A percentile compares a stretch with the other conserved stretches of the same genome.
These are phyloP conservation scores for Liquidambar formosana DNA, from an alignment of 164 flowering plant species.

Conservation along the genomic window DNA sequence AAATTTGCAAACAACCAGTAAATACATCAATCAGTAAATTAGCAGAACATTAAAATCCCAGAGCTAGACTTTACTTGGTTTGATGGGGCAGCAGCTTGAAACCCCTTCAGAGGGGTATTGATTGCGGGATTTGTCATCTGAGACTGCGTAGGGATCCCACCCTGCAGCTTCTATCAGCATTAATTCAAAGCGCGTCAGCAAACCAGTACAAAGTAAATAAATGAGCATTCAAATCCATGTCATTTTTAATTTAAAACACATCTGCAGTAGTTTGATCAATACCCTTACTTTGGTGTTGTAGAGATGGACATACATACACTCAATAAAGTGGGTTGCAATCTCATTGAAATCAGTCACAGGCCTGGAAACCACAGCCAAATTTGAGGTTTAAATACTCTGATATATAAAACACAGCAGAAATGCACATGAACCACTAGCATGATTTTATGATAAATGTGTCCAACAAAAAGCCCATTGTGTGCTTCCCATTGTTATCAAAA, in stretches of 20 bases:
- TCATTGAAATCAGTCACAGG: conserved; percentile 79
- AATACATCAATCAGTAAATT: neutral
- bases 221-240: neutral
- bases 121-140: conserved; percentile 33
- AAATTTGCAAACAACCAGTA: conserved; percentile 5
- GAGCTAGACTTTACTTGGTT: conserved; percentile 45
- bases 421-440: neutral
- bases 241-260: neutral
- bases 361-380: conserved; percentile 48
- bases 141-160: conserved; percentile 31
- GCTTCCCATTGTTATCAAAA: neutral
- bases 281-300: conserved; percentile 58
- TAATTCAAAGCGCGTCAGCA: conserved; percentile 9
- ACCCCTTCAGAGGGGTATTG: conserved; percentile 30
- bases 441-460: neutral
- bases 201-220: neutral
- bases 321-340: conserved; percentile 72
- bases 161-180: conserved; percentile 30
- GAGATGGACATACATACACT: conserved; percentile 70
- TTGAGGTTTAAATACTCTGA: neutral
- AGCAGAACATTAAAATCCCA: neutral
- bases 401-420: neutral
- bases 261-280: conserved; percentile 7
- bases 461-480: neutral
- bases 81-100: conserved; percentile 41